phyloP scores from a whole-genome alignment of 768 basidiomycete genomes.

The Daedalea quercina region DNA sequence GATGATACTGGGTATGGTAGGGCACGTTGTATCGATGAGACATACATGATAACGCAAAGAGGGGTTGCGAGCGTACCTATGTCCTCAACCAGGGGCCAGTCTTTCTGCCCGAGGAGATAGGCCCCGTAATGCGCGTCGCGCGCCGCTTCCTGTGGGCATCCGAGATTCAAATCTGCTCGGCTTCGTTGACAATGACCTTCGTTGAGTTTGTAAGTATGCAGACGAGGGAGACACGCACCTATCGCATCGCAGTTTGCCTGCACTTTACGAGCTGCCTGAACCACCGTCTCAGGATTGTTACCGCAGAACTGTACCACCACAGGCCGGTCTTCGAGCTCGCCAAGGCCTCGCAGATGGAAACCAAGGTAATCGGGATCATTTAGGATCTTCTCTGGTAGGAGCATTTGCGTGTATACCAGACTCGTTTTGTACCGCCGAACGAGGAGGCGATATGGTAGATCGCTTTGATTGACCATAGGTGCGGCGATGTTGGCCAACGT shows the following conservation, averaged over 20 bases:
- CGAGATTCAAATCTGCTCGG: conserved; percentile 65
- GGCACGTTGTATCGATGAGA: neutral
- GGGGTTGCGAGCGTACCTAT: conserved; percentile 40
- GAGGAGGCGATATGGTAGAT: conserved; percentile 65
- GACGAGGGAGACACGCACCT: conserved; percentile 34
- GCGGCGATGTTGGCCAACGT: conserved; percentile 44
- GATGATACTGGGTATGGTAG: conserved; percentile 55
- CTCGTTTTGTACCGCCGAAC: conserved; percentile 59
- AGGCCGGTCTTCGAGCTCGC: conserved; percentile 29
- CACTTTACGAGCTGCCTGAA: conserved; percentile 53
- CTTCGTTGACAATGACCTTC: conserved; percentile 6
- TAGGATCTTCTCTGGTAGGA: conserved; percentile 52
- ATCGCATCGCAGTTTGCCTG: conserved; percentile 61
- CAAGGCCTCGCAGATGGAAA: conserved; percentile 53
- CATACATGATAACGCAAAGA: neutral
- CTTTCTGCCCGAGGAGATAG: conserved; percentile 66
- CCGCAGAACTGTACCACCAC: conserved; percentile 73
- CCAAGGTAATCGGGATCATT: conserved; percentile 61
- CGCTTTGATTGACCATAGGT: conserved; percentile 79
- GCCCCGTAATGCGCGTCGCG: conserved; percentile 64
- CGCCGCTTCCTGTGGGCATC: conserved; percentile 72
- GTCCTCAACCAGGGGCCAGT: conserved; percentile 61
- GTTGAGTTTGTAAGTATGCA: neutral
- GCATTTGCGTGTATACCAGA: conserved; percentile 74
- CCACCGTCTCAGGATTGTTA: conserved; percentile 55